Evolutionary conservation across 345 rosid genomes (phyloP).

Genomic region (Melaleuca quinquenervia): DNA sequence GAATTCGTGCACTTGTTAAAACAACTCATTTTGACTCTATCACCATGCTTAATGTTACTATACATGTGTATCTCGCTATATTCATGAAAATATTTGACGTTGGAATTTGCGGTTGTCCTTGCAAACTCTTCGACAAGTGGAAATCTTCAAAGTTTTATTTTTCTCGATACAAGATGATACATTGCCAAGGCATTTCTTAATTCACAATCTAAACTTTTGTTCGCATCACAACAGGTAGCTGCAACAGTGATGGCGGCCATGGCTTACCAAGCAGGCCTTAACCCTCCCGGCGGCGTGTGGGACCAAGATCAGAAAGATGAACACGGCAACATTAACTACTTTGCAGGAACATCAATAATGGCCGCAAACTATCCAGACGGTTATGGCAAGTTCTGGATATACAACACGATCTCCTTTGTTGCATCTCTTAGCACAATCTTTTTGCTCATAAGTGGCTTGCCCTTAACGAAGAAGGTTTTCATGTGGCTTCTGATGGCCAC

Average conservation of each 20-base stretch:
- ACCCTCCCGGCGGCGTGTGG: background rate
- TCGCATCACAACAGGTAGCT: background rate
- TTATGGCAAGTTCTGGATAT: accelerated
- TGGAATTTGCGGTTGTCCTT: too few species aligned
- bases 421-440: background rate
- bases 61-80: too few species aligned
- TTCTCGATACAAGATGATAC: too few species aligned
- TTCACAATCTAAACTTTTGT: background rate
- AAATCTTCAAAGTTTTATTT: too few species aligned
- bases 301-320: accelerated
- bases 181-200: background rate
- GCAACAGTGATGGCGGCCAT: background rate
- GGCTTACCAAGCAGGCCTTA: background rate
- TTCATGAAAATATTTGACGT: too few species aligned
- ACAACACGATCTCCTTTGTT: background rate
- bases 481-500: background rate
- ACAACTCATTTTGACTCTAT: too few species aligned
- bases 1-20: too few species aligned
- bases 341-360: background rate
- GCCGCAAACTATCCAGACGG: accelerated
- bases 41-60: too few species aligned
- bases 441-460: background rate
- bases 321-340: accelerated
- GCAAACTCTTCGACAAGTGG: too few species aligned
- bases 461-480: background rate